Evolutionary conservation across 176 grass and related monocot genomes (phyloP), one percentile per base, ranked within the genome.

Genomic region (Oryza australiensis): DNA sequence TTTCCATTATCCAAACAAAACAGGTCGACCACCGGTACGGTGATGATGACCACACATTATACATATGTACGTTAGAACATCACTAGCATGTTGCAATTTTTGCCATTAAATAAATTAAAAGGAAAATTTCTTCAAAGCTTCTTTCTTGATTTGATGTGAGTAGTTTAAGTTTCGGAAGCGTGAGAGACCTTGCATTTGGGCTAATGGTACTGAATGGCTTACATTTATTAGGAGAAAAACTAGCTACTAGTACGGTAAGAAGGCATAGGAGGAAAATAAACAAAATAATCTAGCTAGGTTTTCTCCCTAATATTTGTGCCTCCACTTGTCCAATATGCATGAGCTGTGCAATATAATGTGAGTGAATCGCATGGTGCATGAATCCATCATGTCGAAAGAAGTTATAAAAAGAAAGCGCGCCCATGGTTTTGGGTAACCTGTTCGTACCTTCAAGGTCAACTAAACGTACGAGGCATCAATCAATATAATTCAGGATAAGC

Each of bases 81-180:
- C 49, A 22, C 16, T 18, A 55, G 27, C 14, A 15, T 33, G 16
- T 1, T 80, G 48, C 30, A 68, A 55, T 27, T 59, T 49, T 14
- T 70, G 48, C 4, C 34, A 34, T 77, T 45, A 65, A 15, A 8
- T 68, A 51, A 30, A 32, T 24, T 59, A 38, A 76, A 62, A 76
- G 30, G 20, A 9, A 33, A 4, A 18, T 5, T 34, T 80, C 34
- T 57, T 80, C 68, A 72, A 45, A 82, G 55, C 10, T 24, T 43
- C 28, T 37, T 81, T 62, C 26, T 29, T 40, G 66, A n/a, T 59
- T 81, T 81, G 16, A 70, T 81, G 38, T 60, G 66, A 71, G 15
- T 71, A 42, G 32, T 60, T 62, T 60, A 70, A 60, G 30, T 70
- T 60, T 40, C 12, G 28, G 69, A 60, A 60, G 32, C 13, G 18